Conservation (phyloP, 2,329 filamentous ascomycete species). For the Pseudogymnoascus sp. region DNA sequence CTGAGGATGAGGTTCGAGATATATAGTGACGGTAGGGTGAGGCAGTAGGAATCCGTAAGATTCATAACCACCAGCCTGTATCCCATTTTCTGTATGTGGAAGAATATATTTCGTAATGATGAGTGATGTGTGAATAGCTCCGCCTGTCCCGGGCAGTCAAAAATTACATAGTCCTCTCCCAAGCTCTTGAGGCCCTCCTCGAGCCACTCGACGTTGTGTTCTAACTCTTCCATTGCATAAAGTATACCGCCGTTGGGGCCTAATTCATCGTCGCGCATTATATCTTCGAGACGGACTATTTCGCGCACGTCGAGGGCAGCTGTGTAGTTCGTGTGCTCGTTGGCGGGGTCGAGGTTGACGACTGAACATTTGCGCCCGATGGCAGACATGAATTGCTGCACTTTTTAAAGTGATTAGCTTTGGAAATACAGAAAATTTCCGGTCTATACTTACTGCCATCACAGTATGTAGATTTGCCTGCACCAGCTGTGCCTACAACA, state of each 20-base stretch:
- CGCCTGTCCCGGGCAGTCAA: slow-evolving; percentile 95
- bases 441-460: slow-evolving; percentile 63
- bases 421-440: background rate
- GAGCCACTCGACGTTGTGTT: slow-evolving; percentile 90
- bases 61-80: slow-evolving; percentile 94
- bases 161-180: slow-evolving; percentile 84
- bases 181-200: slow-evolving; percentile 71
- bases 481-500: slow-evolving; percentile 86
- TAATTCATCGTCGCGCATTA: slow-evolving; percentile 85
- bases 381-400: slow-evolving; percentile 96
- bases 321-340: slow-evolving; percentile 83
- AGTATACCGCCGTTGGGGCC: slow-evolving; percentile 89
- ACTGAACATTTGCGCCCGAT: slow-evolving; percentile 92
- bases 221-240: slow-evolving; percentile 90
- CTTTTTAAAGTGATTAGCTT: slow-evolving; percentile 30
- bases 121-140: slow-evolving; percentile 95
- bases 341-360: slow-evolving; percentile 94
- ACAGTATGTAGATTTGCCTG: slow-evolving; percentile 96
- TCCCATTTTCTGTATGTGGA: slow-evolving; percentile 78
- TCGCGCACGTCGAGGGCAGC: slow-evolving; percentile 86
- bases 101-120: slow-evolving; percentile 85
- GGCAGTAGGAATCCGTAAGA: slow-evolving; percentile 86
- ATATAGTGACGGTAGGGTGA: slow-evolving; percentile 89
- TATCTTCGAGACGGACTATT: slow-evolving; percentile 82
- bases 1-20: slow-evolving; percentile 90